Percentiles rank a stretch among this genome's conserved stretches.
These are phyloP conservation scores for Pichiaceae sp. DNA, from an alignment of 1,139 yeast genomes.

Conservation along the genomic window DNA sequence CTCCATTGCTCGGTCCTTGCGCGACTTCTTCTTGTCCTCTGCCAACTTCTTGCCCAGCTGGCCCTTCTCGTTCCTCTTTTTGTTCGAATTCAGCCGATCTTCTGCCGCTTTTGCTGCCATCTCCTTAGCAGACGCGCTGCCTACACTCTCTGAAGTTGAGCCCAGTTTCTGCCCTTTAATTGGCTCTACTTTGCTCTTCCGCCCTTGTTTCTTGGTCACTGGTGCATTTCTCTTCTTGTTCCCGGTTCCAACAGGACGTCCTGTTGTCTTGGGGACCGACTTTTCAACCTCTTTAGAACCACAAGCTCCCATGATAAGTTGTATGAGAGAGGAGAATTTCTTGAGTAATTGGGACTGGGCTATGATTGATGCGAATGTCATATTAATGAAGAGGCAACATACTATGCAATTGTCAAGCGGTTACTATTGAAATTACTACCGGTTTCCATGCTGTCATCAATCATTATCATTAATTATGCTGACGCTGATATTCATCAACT, in stretches of 20 bases:
- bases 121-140: slow-evolving; percentile 15
- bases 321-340: background rate
- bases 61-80: slow-evolving; percentile 13
- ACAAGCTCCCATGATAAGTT: slow-evolving; percentile 9
- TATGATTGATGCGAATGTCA: background rate
- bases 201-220: background rate
- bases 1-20: slow-evolving; percentile 17
- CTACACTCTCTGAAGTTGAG: slow-evolving; percentile 2
- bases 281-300: slow-evolving; percentile 7
- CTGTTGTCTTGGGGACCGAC: background rate
- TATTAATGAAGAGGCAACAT: too few relatives aligned
- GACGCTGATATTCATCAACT: slow-evolving; percentile 12
- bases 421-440: too few relatives aligned
- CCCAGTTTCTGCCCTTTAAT: slow-evolving; percentile 13
- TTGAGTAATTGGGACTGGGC: background rate
- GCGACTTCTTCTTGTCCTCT: slow-evolving; percentile 14
- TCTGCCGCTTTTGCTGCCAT: slow-evolving; percentile 25
- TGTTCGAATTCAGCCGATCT: slow-evolving; percentile 11
- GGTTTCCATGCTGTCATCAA: too few relatives aligned
- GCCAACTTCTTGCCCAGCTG: slow-evolving; percentile 19
- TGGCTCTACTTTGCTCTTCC: background rate
- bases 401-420: too few relatives aligned
- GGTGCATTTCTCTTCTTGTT: background rate
- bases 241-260: background rate
- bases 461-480: too few relatives aligned